Conservation (phyloP, 345 rosid species). For the Euphorbia lathyris region DNA sequence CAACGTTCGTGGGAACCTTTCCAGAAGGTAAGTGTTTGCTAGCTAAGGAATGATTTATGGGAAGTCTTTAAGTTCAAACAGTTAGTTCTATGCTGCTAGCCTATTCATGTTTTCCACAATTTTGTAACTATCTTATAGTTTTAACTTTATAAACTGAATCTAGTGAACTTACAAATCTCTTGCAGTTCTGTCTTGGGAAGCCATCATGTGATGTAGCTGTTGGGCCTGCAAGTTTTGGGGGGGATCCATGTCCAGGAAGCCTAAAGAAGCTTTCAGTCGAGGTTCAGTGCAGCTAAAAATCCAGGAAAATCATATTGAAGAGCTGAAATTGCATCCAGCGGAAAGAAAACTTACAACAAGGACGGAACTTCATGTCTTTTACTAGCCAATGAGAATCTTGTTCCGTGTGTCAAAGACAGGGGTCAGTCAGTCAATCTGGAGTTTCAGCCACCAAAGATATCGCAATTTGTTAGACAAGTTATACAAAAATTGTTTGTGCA, state of each 20-base stretch:
- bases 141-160: not conserved
- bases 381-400: not conserved
- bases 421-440: not conserved
- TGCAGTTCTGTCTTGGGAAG: slow-evolving; percentile 29
- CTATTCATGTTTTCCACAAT: not conserved
- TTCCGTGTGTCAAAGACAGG: not conserved
- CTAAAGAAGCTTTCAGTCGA: slow-evolving; percentile 27
- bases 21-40: not conserved
- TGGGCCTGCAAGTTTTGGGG: slow-evolving; percentile 22
- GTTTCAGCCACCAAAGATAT: not conserved
- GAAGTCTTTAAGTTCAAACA: not conserved
- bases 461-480: not conserved
- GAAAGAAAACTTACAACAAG: not conserved
- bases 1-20: slow-evolving; percentile 22
- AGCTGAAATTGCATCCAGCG: not conserved
- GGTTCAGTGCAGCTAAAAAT: slow-evolving; percentile 27
- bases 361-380: not conserved
- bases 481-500: not conserved
- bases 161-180: not conserved
- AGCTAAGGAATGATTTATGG: no score
- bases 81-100: not conserved
- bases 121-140: not conserved
- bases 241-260: slow-evolving; percentile 28
- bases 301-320: not conserved
- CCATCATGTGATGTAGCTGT: slow-evolving; percentile 21